Evolutionary conservation across 2,329 filamentous ascomycete species (phyloP), one percentile per base, ranked within the genome.

Genomic region (Neurospora sp.): DNA sequence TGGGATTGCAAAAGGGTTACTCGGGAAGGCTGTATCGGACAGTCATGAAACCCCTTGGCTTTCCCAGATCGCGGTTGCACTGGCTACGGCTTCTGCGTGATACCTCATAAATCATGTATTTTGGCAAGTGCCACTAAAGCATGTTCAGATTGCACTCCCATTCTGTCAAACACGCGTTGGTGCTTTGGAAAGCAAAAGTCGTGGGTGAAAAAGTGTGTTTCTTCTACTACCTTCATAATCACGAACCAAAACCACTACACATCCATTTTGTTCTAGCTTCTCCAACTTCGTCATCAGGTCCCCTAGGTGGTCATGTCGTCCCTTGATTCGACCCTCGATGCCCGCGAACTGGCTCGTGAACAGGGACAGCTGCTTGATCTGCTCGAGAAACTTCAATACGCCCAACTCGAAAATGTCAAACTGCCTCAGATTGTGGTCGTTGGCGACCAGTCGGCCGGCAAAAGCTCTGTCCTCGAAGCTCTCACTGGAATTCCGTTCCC

Each of bases 391-490:
- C 77, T 78, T n/a, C 77, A 78, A 69, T 78, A 77, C 68, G 77
- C 77, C 11, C 77, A 78, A 69, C 75, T 78, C 43, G 77, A 78
- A 72, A 78, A 77, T 74, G 77, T 78, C 72, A 77, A 76, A 68
- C 71, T 77, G 1, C 74, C 74, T 23, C 87, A 90, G 74, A 86
- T 90, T 41, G 87, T 89, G 66, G 87, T 89, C 33, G 88, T 88
- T 40, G 87, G 88, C 38, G 87, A 89, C 75, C 87, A 89, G 77
- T 89, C 86, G 1, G 85, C 86, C 6, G 88, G 88, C 23, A 90
- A 90, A 77, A 88, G 85, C 73, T 89, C 87, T 4, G 86, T 88
- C 1, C 82, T 90, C 2, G 87, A 89, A 74, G 87, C 87, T n/a
- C 81, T 90, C 43, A 88, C 87, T 0, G 86, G 86, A 33, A 87